phyloP scores from a whole-genome alignment of 192 early-diverging fungal species.

The Podila clonocystis region DNA sequence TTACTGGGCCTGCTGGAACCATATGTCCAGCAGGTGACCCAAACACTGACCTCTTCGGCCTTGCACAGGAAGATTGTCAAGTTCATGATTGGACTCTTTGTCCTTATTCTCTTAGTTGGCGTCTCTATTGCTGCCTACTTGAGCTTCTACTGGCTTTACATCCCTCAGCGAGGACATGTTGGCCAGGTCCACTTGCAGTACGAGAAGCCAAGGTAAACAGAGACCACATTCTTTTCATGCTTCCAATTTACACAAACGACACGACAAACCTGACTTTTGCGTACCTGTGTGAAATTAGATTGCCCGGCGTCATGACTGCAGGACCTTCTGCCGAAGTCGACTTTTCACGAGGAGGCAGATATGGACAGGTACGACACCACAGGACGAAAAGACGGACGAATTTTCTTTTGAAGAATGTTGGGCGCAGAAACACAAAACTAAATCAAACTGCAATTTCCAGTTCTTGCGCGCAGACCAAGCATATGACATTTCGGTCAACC shows the following conservation, averaged over 20 bases:
- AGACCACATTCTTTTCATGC: background rate
- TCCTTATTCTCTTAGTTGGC: constrained; percentile 28
- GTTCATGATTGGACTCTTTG: constrained; percentile 38
- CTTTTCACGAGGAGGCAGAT: constrained; percentile 48
- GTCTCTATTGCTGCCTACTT: constrained; percentile 50
- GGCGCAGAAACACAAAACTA: background rate
- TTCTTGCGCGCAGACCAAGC: constrained; percentile 53
- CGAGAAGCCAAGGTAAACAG: constrained; percentile 35
- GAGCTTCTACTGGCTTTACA: constrained; percentile 55
- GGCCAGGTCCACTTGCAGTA: constrained; percentile 56
- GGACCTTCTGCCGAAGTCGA: constrained; percentile 44
- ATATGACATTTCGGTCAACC: constrained; percentile 55
- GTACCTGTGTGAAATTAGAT: constrained; percentile 10
- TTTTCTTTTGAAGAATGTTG: background rate
- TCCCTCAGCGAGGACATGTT: constrained; percentile 55
- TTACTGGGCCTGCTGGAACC: constrained; percentile 50
- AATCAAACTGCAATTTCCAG: constrained; percentile 3
- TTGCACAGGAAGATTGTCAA: constrained; percentile 55
- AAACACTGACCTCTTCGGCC: constrained; percentile 50
- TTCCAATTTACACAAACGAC: too few species aligned
- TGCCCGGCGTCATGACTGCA: constrained; percentile 17
- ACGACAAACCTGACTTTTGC: background rate
- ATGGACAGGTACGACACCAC: constrained; percentile 15
- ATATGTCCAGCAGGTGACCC: constrained; percentile 40
- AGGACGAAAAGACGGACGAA: background rate